Evolutionary conservation across 352 stramenopile genomes (phyloP).

Genomic region (Globisporangium emineosum): DNA sequence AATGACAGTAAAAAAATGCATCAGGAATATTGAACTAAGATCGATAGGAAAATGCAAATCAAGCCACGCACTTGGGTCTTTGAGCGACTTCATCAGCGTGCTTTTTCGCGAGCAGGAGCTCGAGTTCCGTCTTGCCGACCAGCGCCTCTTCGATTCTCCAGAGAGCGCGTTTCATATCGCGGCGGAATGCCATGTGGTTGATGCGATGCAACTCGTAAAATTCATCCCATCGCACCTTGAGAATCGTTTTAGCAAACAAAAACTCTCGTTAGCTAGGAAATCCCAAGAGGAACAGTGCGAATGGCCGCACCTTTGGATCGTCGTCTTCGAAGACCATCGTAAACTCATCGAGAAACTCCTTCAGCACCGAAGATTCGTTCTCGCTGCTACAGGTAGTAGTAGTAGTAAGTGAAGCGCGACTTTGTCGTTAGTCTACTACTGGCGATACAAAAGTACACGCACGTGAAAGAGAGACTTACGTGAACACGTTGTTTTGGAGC

Average conservation of each 20-base stretch:
- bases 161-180: constrained; percentile 70
- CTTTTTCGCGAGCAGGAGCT: constrained; percentile 38
- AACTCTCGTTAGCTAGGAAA: neutral
- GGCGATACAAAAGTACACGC: too few relatives aligned
- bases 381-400: constrained; percentile 17
- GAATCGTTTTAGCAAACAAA: neutral
- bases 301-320: constrained; percentile 37
- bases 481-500: constrained; percentile 42
- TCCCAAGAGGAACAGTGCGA: neutral
- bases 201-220: constrained; percentile 43
- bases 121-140: constrained; percentile 56
- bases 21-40: neutral
- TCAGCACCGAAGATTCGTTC: constrained; percentile 27
- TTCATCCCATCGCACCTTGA: constrained; percentile 39
- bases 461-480: too few relatives aligned
- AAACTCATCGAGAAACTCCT: constrained; percentile 47
- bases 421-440: too few relatives aligned
- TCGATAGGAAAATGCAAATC: neutral
- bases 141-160: constrained; percentile 42
- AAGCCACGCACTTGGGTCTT: constrained; percentile 8
- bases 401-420: too few relatives aligned
- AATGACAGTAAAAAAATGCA: neutral
- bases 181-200: constrained; percentile 42
- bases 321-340: constrained; percentile 47
- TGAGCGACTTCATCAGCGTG: neutral